Evolutionary conservation across 2,329 filamentous ascomycete genomes (phyloP).

Genomic region (Metarhizium brunneum): DNA sequence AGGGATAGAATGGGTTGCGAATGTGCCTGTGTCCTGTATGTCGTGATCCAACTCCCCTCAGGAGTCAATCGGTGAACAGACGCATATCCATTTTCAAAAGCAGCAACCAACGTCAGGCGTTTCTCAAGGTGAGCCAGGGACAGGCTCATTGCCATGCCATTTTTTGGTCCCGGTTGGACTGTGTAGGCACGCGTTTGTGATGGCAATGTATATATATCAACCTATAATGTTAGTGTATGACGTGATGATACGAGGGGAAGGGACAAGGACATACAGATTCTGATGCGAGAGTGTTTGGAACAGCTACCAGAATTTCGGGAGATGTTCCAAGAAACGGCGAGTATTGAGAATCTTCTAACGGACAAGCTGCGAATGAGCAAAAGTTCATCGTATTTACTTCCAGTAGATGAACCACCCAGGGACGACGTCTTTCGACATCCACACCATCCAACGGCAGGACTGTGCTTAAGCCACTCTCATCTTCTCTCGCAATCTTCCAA

Average conservation of each 20-base stretch:
- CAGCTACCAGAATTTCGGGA: conserved; percentile 57
- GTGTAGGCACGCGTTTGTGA: conserved; percentile 59
- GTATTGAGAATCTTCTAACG: conserved; percentile 19
- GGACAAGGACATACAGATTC: conserved; percentile 46
- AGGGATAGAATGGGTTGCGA: conserved; percentile 75
- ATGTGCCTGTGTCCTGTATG: conserved; percentile 62
- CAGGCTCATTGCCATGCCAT: conserved; percentile 87
- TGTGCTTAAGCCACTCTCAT: conserved; percentile 57
- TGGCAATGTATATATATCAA: conserved; percentile 80
- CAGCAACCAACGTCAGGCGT: conserved; percentile 56
- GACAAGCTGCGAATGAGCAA: conserved; percentile 67
- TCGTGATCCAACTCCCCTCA: conserved; percentile 32
- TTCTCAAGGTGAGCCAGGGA: conserved; percentile 43
- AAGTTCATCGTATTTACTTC: conserved; percentile 93
- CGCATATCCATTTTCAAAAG: conserved; percentile 77
- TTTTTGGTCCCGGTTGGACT: conserved; percentile 37
- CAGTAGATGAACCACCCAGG: conserved; percentile 79
- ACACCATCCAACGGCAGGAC: conserved; percentile 60
- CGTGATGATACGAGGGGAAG: not conserved
- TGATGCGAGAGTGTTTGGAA: conserved; percentile 67
- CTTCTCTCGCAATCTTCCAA: conserved; percentile 60
- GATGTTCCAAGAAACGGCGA: conserved; percentile 11
- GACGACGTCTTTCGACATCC: conserved; percentile 44
- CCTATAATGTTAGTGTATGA: conserved; percentile 25
- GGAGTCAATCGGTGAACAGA: conserved; percentile 49